phyloP scores from a whole-genome alignment of 345 rosid genomes.

The Bruguiera gymnorhiza region DNA sequence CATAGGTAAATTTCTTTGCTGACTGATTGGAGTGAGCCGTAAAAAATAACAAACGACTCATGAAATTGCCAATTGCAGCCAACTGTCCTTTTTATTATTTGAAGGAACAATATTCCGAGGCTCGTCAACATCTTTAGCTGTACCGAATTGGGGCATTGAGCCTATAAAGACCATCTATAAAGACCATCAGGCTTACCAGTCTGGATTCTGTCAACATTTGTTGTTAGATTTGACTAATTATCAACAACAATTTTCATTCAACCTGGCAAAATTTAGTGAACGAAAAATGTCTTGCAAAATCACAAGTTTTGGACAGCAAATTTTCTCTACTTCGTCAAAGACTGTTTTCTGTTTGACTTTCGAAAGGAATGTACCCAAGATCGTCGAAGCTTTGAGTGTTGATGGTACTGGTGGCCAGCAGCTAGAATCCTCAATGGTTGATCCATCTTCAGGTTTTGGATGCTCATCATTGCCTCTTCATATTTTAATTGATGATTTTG shows the following conservation, averaged over 20 bases:
- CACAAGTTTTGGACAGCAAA: neutral
- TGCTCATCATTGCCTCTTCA: neutral
- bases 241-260: neutral
- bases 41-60: too few relatives aligned
- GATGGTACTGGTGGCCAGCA: conserved; percentile 84
- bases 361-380: conserved; percentile 66
- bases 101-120: too few relatives aligned
- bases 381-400: conserved; percentile 64
- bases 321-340: neutral
- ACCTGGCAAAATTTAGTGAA: neutral
- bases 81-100: too few relatives aligned
- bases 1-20: too few relatives aligned
- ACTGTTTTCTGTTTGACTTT: neutral
- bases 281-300: neutral
- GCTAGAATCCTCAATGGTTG: conserved; percentile 59
- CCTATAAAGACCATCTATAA: too few relatives aligned
- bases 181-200: neutral
- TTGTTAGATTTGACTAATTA: too few relatives aligned
- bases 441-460: conserved; percentile 65
- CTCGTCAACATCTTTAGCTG: too few relatives aligned
- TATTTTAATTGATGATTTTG: neutral
- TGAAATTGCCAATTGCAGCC: too few relatives aligned
- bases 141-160: too few relatives aligned
- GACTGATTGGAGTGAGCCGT: too few relatives aligned
- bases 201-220: neutral